A percentile compares a stretch with the other conserved stretches of the same genome.
These are phyloP conservation scores for Acephala macrosclerotiorum DNA, from an alignment of 2,329 filamentous ascomycete species.

Conservation along the genomic window DNA sequence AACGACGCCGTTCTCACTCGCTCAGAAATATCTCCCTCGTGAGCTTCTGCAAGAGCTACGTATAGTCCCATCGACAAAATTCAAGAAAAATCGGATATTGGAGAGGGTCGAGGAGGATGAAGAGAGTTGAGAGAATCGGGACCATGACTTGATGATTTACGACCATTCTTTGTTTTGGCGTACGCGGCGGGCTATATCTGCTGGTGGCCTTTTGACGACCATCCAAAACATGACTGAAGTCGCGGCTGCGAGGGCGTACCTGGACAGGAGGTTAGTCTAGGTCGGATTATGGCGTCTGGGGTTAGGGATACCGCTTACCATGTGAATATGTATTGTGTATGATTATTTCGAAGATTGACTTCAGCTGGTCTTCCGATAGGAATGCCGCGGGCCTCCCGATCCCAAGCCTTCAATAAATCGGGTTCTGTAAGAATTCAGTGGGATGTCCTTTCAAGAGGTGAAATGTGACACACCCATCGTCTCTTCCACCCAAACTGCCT, in stretches of 20 bases:
- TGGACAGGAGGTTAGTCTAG: slow-evolving; percentile 47
- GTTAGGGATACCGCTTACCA: slow-evolving; percentile 68
- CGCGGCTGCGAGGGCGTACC: slow-evolving; percentile 85
- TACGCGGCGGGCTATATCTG: slow-evolving; percentile 75
- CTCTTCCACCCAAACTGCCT: slow-evolving; percentile 93
- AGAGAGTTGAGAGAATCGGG: slow-evolving; percentile 45
- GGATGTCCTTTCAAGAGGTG: background rate
- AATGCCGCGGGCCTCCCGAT: slow-evolving; percentile 80
- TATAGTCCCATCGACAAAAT: slow-evolving; percentile 66
- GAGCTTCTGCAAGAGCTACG: slow-evolving; percentile 85
- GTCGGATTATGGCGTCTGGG: background rate
- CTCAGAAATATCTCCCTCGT: slow-evolving; percentile 80
- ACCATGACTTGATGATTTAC: slow-evolving; percentile 39
- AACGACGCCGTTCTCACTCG: slow-evolving; percentile 84
- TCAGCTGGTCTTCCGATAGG: slow-evolving; percentile 88
- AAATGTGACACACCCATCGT: slow-evolving; percentile 75
- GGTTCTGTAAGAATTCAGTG: slow-evolving; percentile 63
- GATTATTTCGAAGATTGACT: slow-evolving; percentile 94
- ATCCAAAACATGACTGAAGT: slow-evolving; percentile 97
- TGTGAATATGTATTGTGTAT: slow-evolving; percentile 98
- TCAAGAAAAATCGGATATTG: slow-evolving; percentile 49
- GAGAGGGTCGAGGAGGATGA: slow-evolving; percentile 49
- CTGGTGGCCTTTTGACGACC: slow-evolving; percentile 86
- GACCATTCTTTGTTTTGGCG: slow-evolving; percentile 81
- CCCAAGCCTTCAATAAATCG: slow-evolving; percentile 77